Conservation (phyloP, 225 moss, liverwort and hornwort species). For the Bryum argenteum region DNA sequence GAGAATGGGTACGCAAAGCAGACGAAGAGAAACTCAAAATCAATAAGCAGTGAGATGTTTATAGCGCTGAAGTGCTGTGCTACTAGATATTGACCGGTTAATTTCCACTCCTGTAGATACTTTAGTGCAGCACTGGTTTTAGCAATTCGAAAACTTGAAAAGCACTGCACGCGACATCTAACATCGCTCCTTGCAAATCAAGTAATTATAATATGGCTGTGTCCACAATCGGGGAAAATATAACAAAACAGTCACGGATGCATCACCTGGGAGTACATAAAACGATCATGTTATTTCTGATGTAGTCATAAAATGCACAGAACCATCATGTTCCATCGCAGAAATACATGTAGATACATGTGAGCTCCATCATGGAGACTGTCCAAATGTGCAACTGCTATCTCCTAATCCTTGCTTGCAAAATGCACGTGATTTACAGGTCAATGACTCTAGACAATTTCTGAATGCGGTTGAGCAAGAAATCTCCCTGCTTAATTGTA, state of each 20-base stretch:
- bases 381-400: conserved; percentile 15
- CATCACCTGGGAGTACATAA: conserved; percentile 3
- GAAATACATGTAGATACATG: conserved; percentile 2
- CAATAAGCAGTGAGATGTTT: too few relatives aligned
- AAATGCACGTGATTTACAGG: conserved; percentile 53
- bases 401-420: conserved; percentile 8
- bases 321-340: not conserved
- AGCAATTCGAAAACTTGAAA: too few relatives aligned
- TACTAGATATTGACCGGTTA: too few relatives aligned
- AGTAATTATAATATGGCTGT: too few relatives aligned
- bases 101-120: too few relatives aligned
- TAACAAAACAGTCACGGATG: not conserved
- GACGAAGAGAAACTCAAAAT: too few relatives aligned
- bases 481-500: conserved; percentile 99
- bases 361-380: not conserved
- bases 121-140: too few relatives aligned
- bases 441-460: conserved; percentile 98
- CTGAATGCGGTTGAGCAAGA: conserved; percentile 97
- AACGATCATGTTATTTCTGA: not conserved
- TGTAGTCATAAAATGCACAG: conserved; percentile 2
- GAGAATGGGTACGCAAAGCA: too few relatives aligned
- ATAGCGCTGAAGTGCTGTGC: too few relatives aligned
- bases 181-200: too few relatives aligned
- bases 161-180: too few relatives aligned
- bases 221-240: too few relatives aligned